Evolutionary conservation across 805 yeast genomes (phyloP).

Genomic region (Candida broadrunensis): DNA sequence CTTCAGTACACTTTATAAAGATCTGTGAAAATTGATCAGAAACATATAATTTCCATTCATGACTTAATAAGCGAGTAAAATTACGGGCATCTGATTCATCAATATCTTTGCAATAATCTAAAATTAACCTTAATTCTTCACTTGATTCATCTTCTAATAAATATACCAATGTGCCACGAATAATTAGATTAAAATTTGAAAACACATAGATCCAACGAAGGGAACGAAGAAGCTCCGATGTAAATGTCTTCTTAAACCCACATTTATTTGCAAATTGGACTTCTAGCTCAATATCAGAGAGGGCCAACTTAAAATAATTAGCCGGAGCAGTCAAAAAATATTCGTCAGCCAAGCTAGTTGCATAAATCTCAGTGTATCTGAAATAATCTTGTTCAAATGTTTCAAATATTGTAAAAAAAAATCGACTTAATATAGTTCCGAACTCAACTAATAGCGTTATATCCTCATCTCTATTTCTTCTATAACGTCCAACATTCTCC

Average conservation of each 20-base stretch:
- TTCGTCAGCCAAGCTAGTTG: neutral
- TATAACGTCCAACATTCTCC: neutral
- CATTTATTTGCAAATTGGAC: constrained; percentile 17
- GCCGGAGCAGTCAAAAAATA: constrained; percentile 3
- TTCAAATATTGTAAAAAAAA: neutral
- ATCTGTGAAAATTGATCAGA: neutral
- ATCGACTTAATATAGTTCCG: neutral
- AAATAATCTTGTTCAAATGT: neutral
- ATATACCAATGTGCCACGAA: constrained; percentile 17
- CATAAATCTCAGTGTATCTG: neutral
- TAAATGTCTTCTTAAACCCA: constrained; percentile 15
- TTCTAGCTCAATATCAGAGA: constrained; percentile 13
- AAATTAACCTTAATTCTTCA: constrained; percentile 13
- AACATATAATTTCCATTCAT: neutral
- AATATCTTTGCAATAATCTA: constrained; percentile 16
- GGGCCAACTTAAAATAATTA: constrained; percentile 12
- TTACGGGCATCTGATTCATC: neutral
- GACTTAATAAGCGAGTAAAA: neutral
- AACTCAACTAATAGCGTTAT: neutral
- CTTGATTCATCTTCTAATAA: constrained; percentile 11
- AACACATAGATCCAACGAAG: constrained; percentile 31
- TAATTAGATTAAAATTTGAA: constrained; percentile 17
- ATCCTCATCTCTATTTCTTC: neutral
- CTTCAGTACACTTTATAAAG: neutral
- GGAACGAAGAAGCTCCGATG: constrained; percentile 14